Percentiles rank a stretch among this genome's conserved stretches.
phyloP scores from a whole-genome alignment of 2,329 filamentous ascomycete genomes.

The Nemania bipapillata region DNA sequence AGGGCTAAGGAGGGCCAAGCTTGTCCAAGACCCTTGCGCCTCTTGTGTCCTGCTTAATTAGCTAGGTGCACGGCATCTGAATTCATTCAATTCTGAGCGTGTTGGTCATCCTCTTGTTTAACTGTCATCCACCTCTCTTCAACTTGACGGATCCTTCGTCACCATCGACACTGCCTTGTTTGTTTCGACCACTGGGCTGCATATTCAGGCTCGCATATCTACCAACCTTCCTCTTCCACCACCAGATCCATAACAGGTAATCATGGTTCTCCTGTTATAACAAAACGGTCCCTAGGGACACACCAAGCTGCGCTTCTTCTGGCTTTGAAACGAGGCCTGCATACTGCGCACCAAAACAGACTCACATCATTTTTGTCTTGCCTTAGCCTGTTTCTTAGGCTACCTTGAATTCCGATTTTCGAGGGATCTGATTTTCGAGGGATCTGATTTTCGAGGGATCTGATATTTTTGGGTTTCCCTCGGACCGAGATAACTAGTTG shows the following conservation, averaged over 20 bases:
- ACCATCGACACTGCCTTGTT: slow-evolving; percentile 27
- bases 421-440: slow-evolving; percentile 22
- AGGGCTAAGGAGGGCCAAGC: slow-evolving; percentile 46
- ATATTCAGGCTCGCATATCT: not conserved
- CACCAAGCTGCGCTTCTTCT: slow-evolving; percentile 45
- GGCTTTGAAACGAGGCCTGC: slow-evolving; percentile 45
- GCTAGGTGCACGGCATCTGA: slow-evolving; percentile 22
- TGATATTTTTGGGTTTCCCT: not conserved
- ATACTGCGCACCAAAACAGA: slow-evolving; percentile 36
- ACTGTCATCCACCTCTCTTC: not conserved
- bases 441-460: slow-evolving; percentile 20
- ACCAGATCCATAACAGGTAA: slow-evolving; percentile 24
- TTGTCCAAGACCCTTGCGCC: slow-evolving; percentile 45
- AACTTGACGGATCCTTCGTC: slow-evolving; percentile 13
- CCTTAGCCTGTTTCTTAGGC: slow-evolving; percentile 30
- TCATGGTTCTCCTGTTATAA: slow-evolving; percentile 53
- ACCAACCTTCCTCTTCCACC: slow-evolving; percentile 25
- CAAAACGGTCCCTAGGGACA: slow-evolving; percentile 57
- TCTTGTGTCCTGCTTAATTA: slow-evolving; percentile 39
- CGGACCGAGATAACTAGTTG: not conserved
- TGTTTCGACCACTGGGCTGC: slow-evolving; percentile 26
- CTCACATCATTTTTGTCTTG: slow-evolving; percentile 13
- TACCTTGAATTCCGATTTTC: slow-evolving; percentile 18
- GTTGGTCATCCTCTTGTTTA: slow-evolving; percentile 22
- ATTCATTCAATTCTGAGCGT: slow-evolving; percentile 24